Evolutionary conservation across 139 green algal species (phyloP).

Genomic region (Tetradesmus obliquus): DNA sequence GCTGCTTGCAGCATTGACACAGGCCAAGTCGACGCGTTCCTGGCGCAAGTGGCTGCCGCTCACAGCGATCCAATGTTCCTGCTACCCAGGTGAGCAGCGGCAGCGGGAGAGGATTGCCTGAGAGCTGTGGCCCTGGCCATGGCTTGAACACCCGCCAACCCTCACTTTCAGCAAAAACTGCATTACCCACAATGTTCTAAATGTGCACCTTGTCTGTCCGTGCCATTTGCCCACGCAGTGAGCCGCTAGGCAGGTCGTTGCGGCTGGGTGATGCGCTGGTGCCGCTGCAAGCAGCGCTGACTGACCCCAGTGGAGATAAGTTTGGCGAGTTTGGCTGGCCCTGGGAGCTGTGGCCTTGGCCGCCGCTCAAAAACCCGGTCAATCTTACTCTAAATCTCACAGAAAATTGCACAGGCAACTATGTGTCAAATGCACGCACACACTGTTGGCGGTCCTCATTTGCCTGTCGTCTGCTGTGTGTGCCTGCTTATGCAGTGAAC

Average conservation of each 20-base stretch:
- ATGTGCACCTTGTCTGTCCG: neutral
- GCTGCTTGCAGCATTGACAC: conserved; percentile 17
- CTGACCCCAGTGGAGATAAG: neutral
- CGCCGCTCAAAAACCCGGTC: no score
- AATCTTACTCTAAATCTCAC: neutral
- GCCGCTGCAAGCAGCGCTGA: neutral
- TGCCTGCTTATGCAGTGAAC: neutral
- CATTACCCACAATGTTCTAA: no score
- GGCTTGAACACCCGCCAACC: no score
- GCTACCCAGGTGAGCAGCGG: conserved; percentile 13
- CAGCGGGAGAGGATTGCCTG: no score
- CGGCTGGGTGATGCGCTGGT: neutral
- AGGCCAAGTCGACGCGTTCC: neutral
- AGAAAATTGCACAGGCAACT: no score
- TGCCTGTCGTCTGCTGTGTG: neutral
- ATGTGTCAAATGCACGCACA: neutral
- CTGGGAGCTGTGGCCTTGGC: no score
- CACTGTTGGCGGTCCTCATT: neutral
- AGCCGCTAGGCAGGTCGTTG: neutral
- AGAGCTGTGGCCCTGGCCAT: no score
- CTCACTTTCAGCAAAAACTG: no score
- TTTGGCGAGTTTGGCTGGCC: neutral
- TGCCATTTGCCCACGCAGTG: neutral
- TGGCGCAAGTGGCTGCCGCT: neutral
- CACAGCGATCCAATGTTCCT: conserved; percentile 25